Conservation (phyloP, 1,139 yeast species). For the Protomyces inouyei region DNA sequence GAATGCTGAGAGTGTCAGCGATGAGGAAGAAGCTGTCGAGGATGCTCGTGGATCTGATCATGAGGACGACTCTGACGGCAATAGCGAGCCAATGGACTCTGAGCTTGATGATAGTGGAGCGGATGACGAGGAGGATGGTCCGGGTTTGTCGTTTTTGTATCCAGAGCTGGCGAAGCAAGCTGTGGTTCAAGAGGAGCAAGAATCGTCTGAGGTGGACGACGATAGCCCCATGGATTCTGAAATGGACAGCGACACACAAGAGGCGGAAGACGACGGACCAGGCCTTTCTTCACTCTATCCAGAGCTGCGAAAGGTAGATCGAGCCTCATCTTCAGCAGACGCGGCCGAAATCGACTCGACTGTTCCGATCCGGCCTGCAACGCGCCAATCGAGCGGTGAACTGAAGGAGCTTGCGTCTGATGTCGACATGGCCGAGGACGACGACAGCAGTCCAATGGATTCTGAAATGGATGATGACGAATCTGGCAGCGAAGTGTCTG, state of each 20-base stretch:
- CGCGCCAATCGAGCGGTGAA: slow-evolving; percentile 24
- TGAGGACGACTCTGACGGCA: slow-evolving; percentile 31
- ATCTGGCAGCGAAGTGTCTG: slow-evolving; percentile 4
- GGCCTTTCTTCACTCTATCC: slow-evolving; percentile 11
- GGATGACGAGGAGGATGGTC: slow-evolving; percentile 32
- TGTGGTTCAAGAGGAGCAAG: neutral
- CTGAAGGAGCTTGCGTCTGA: neutral
- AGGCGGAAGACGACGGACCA: slow-evolving; percentile 31
- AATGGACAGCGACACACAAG: slow-evolving; percentile 34
- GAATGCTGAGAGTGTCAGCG: slow-evolving; percentile 28
- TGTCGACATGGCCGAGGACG: slow-evolving; percentile 24
- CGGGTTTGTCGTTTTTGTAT: slow-evolving; percentile 17
- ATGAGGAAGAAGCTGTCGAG: slow-evolving; percentile 33
- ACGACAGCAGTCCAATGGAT: slow-evolving; percentile 27
- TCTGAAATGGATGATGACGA: slow-evolving; percentile 28
- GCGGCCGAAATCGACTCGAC: slow-evolving; percentile 40
- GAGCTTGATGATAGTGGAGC: slow-evolving; percentile 33
- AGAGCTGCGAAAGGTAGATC: slow-evolving; percentile 1
- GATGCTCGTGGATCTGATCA: slow-evolving; percentile 33
- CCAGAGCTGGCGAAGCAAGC: slow-evolving; percentile 2
- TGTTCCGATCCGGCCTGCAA: slow-evolving; percentile 11
- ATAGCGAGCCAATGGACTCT: slow-evolving; percentile 23
- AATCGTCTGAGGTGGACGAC: slow-evolving; percentile 16
- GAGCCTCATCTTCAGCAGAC: neutral
- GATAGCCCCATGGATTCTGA: slow-evolving; percentile 27